These are phyloP conservation scores for Podila epicladia DNA, from an alignment of 192 early-diverging fungal genomes.

Conservation along the genomic window DNA sequence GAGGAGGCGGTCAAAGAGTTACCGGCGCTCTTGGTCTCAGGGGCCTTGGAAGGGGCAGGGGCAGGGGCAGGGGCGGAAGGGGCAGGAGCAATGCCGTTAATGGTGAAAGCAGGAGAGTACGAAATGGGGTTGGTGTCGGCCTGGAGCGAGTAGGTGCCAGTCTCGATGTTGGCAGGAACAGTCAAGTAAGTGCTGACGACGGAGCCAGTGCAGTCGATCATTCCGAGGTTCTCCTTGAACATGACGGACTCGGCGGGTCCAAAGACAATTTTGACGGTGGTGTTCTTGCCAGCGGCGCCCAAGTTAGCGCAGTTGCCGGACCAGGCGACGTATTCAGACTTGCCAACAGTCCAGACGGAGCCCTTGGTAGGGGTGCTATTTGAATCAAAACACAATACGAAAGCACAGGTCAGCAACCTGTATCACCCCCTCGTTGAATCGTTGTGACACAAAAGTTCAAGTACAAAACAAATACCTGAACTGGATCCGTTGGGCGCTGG, in stretches of 20 bases:
- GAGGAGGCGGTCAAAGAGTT: constrained; percentile 4
- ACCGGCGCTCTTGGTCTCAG: constrained; percentile 2
- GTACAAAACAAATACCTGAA: constrained; percentile 8
- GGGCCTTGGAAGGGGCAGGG: background rate
- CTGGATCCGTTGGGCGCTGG: constrained; percentile 15
- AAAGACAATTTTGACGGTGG: constrained; percentile 3
- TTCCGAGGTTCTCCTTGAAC: constrained; percentile 4
- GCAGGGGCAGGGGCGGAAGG: background rate
- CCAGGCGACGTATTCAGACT: constrained; percentile 8
- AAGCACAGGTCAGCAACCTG: background rate
- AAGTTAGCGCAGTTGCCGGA: constrained; percentile 5
- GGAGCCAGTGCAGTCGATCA: constrained; percentile 12
- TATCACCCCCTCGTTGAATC: background rate
- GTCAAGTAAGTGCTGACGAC: background rate
- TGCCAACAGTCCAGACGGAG: constrained; percentile 6
- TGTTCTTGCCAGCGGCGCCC: constrained; percentile 4
- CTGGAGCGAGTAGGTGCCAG: constrained; percentile 20
- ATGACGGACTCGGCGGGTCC: constrained; percentile 7
- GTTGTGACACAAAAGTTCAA: background rate
- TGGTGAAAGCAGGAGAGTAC: constrained; percentile 12
- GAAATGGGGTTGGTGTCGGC: constrained; percentile 11
- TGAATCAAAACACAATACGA: no score
- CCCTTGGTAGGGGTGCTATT: constrained; percentile 16
- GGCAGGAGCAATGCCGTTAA: background rate
- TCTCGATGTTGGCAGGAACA: background rate